phyloP scores from a whole-genome alignment of 1,284 basidiomycete genomes.

The Lentinula novae-zelandiae region DNA sequence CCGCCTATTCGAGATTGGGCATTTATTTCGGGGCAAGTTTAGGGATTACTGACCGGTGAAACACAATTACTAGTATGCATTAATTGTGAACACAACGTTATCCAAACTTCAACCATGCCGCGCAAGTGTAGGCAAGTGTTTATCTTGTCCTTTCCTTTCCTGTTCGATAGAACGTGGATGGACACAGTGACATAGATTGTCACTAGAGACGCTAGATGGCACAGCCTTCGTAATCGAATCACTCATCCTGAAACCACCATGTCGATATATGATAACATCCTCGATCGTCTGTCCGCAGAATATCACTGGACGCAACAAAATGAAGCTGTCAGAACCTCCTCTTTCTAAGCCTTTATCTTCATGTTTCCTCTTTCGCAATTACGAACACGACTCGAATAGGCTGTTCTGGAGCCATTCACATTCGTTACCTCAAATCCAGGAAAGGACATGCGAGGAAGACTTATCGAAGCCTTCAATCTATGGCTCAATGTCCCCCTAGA shows the following conservation, averaged over 20 bases:
- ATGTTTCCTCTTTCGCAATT: neutral
- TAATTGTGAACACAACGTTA: no score
- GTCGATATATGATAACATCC: constrained; percentile 24
- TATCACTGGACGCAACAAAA: constrained; percentile 23
- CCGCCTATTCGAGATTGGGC: no score
- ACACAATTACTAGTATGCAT: no score
- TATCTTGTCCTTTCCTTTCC: no score
- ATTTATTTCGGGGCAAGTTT: no score
- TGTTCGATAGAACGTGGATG: no score
- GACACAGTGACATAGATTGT: no score
- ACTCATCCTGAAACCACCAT: neutral
- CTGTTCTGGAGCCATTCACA: constrained; percentile 86
- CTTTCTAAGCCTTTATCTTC: neutral
- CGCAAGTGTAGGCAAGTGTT: no score
- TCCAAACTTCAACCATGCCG: no score
- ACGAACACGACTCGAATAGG: constrained; percentile 25
- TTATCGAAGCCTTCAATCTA: constrained; percentile 92
- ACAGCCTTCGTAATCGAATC: neutral
- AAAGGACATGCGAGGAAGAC: constrained; percentile 87
- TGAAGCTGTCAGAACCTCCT: constrained; percentile 21
- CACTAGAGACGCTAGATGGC: neutral
- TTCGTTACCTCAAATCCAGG: constrained; percentile 87
- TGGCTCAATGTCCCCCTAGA: constrained; percentile 85
- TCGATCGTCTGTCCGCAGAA: constrained; percentile 23
- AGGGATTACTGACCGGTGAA: no score